These are phyloP conservation scores for Solanum chilense DNA, from an alignment of 257 asterid genomes.

Conservation along the genomic window DNA sequence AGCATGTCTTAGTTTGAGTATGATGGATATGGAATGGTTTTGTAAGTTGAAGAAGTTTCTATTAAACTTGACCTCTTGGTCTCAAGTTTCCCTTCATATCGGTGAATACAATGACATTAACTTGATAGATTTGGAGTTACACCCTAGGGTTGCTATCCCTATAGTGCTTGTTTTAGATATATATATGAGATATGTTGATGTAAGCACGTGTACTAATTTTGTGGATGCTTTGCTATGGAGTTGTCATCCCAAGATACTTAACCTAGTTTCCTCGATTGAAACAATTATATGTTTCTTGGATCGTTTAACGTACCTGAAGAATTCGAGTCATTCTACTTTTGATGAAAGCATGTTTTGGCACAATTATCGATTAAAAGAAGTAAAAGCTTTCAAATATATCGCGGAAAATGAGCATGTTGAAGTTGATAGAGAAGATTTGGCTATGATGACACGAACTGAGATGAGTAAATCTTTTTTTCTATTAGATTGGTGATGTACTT, in stretches of 20 bases:
- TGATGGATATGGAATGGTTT: neutral
- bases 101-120: neutral
- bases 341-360: neutral
- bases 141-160: neutral
- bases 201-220: neutral
- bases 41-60: neutral
- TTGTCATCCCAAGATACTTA: neutral
- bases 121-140: neutral
- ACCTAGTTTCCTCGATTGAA: neutral
- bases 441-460: neutral
- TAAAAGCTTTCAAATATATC: neutral
- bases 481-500: neutral
- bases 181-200: neutral
- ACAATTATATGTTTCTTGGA: neutral
- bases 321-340: neutral
- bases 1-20: neutral
- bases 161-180: neutral
- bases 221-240: neutral
- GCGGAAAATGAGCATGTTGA: neutral
- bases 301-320: neutral
- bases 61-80: neutral
- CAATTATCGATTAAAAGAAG: neutral
- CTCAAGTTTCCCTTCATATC: neutral
- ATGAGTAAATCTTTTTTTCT: neutral
- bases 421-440: neutral